phyloP scores from a whole-genome alignment of 805 yeast genomes.

The Wickerhamomyces queroliae region DNA sequence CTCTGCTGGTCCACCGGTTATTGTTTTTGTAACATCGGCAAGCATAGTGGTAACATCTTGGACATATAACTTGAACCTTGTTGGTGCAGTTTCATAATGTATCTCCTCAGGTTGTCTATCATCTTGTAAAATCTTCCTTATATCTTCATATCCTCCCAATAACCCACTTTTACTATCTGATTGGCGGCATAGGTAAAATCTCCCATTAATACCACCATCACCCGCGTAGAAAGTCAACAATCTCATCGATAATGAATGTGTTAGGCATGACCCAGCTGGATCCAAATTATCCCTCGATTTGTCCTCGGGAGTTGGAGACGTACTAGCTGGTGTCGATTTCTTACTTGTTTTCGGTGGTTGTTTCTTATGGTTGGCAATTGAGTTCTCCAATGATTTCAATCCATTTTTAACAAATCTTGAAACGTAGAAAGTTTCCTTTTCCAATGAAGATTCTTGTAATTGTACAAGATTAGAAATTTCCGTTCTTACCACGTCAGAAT shows the following conservation, averaged over 20 bases:
- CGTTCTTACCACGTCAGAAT: conserved; percentile 13
- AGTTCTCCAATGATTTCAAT: conserved; percentile 11
- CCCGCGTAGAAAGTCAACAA: conserved; percentile 22
- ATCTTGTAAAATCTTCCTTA: conserved; percentile 3
- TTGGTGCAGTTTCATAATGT: conserved; percentile 11
- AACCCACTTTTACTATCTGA: conserved; percentile 14
- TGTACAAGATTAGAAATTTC: conserved; percentile 9
- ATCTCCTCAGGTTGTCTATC: conserved; percentile 8
- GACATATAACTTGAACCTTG: conserved; percentile 21
- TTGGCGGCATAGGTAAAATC: conserved; percentile 19
- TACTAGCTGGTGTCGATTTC: conserved; percentile 5
- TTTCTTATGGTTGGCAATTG: conserved; percentile 7
- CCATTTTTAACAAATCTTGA: conserved; percentile 21
- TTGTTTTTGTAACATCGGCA: background rate
- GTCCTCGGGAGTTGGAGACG: conserved; percentile 4
- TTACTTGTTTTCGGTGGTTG: conserved; percentile 4
- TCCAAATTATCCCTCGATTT: conserved; percentile 10
- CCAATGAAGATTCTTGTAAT: conserved; percentile 15
- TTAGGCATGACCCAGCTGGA: conserved; percentile 14
- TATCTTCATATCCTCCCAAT: conserved; percentile 9
- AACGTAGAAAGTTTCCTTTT: conserved; percentile 20
- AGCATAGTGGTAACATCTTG: conserved; percentile 19
- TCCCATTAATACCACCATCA: conserved; percentile 20
- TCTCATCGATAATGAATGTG: conserved; percentile 16
- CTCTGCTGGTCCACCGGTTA: conserved; percentile 1